Evolutionary conservation across 306 rosid genomes (phyloP).

Genomic region (Dryas drummondii): DNA sequence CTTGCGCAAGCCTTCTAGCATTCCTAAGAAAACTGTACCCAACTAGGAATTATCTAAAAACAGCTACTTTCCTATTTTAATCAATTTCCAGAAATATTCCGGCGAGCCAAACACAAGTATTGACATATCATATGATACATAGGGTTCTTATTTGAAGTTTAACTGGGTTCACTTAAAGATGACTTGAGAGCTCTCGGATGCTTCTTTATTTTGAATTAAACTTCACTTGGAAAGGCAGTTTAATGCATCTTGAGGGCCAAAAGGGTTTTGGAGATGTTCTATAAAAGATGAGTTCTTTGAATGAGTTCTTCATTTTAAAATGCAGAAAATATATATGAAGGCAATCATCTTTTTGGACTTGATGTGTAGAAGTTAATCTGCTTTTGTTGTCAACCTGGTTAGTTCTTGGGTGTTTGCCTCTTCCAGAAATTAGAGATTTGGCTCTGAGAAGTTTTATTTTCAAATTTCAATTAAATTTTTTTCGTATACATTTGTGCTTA

Average conservation of each 20-base stretch:
- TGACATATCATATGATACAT: not conserved
- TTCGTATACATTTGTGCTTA: not conserved
- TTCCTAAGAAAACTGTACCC: too few species aligned
- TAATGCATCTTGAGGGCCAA: not conserved
- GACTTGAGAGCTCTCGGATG: not conserved
- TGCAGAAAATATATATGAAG: not conserved
- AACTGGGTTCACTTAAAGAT: slow-evolving; percentile 15
- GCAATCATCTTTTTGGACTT: not conserved
- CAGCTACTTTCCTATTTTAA: too few species aligned
- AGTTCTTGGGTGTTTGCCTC: not conserved
- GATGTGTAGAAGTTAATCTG: not conserved
- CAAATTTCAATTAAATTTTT: not conserved
- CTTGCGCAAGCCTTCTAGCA: too few species aligned
- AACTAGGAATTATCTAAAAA: too few species aligned
- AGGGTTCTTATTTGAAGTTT: not conserved
- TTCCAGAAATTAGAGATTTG: not conserved
- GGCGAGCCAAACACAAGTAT: too few species aligned
- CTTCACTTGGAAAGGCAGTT: not conserved
- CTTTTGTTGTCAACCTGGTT: not conserved
- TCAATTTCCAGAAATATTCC: too few species aligned
- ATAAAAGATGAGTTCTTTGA: not conserved
- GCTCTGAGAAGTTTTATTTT: not conserved
- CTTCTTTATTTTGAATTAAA: not conserved
- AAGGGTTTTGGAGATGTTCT: not conserved
- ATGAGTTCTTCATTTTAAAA: not conserved